Evolutionary conservation across 2,329 filamentous ascomycete genomes (phyloP), one percentile per base, ranked within the genome.

Genomic region (Trichocomaceae sp.): DNA sequence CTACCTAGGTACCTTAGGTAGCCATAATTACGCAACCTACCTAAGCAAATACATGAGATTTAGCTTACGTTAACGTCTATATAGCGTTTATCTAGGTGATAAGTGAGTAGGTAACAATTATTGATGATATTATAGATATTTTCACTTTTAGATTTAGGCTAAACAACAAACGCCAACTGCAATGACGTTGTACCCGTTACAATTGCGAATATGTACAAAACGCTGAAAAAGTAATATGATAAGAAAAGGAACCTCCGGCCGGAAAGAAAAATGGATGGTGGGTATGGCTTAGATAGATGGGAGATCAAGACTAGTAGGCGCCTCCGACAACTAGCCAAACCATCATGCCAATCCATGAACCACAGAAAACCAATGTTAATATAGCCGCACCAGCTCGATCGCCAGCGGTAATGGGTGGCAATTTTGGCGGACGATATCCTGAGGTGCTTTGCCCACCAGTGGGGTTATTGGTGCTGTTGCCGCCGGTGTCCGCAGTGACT

Each of bases 381-480:
- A 66, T 60, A 29, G 54, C 57, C 20, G 54, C 52, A 33, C 54
- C 57, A 2, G 57, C 46, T 10, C 59, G 46, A 45, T 60, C 58
- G 9, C 41, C 55, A 44, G 60, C 52, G 3, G 53, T 54, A 19
- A 58, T 58, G 15, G 23, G 19, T 31, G 17, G 44, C 29, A 19
- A 3, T 26, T 50, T 50, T 9, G 47, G 41, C 19, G 52, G 17
- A 26, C 60, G 60, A 9, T 56, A 45, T 12, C 48, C 35, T 19
- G 57, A 29, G 1, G 42, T 35, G n/a, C 68, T 65, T 7, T 63
- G 66, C 10, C 75, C 75, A 4, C 75, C 75, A 50, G 60, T 68
- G 7, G 75, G 71, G 57, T 78, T 67, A 26, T 74, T 77, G 51
- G 71, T 67, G 61, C 79, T 82, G 4, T 76, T 86, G 22, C 85